Evolutionary conservation across 148 eudicot species (phyloP).

Genomic region (Fagopyrum homotropicum): DNA sequence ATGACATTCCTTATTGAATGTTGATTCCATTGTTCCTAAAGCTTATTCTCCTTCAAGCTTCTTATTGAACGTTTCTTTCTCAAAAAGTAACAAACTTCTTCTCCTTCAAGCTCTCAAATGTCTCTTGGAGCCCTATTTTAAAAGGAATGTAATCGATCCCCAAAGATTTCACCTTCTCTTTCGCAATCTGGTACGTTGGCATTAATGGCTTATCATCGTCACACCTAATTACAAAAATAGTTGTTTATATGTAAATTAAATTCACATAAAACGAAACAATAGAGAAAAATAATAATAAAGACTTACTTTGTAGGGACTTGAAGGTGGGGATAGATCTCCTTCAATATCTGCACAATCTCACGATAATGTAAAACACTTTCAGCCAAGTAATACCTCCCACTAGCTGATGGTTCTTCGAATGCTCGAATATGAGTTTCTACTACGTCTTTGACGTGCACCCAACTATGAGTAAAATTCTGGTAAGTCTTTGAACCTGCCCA

Average conservation of each 20-base stretch:
- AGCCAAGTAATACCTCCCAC: slow-evolving; percentile 39
- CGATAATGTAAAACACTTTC: slow-evolving; percentile 12
- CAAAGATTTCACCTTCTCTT: slow-evolving; percentile 17
- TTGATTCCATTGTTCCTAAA: too few relatives aligned
- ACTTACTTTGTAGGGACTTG: slow-evolving; percentile 25
- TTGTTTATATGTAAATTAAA: too few relatives aligned
- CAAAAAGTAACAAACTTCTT: background rate
- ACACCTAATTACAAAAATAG: background rate
- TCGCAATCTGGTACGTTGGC: slow-evolving; percentile 1
- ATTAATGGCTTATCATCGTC: slow-evolving; percentile 7
- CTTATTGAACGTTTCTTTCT: too few relatives aligned
- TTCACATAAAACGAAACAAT: background rate
- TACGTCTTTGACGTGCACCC: slow-evolving; percentile 47
- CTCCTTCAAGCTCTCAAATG: slow-evolving; percentile 27
- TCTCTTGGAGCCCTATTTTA: slow-evolving; percentile 31
- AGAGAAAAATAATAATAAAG: background rate
- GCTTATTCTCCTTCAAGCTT: too few relatives aligned
- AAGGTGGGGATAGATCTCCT: slow-evolving; percentile 28
- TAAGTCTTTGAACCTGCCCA: slow-evolving; percentile 19
- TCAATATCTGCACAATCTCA: slow-evolving; percentile 21
- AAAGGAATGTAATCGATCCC: slow-evolving; percentile 31
- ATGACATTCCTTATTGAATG: too few relatives aligned
- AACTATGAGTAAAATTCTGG: background rate
- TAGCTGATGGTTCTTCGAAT: slow-evolving; percentile 37
- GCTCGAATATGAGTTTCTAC: slow-evolving; percentile 38